Percentiles rank a stretch among this genome's conserved stretches.
These are phyloP conservation scores for Oidium heveae DNA, from an alignment of 2,329 filamentous ascomycete genomes.

Conservation along the genomic window DNA sequence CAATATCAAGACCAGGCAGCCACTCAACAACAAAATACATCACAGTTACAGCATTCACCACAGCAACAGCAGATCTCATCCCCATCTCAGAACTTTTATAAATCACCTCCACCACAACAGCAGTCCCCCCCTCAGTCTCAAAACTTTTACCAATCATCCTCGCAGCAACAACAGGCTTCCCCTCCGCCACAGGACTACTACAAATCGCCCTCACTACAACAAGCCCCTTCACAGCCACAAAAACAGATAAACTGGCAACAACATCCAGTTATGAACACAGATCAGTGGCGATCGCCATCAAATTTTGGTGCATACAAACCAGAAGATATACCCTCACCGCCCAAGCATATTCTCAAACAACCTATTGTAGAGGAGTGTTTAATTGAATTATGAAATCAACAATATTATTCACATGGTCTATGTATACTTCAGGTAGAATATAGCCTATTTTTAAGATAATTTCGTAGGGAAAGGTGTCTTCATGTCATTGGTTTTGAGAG, in stretches of 20 bases:
- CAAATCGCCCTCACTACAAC: constrained; percentile 7
- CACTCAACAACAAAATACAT: constrained; percentile 10
- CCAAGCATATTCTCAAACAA: constrained; percentile 28
- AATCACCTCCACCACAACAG: constrained; percentile 12
- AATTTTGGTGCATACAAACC: constrained; percentile 27
- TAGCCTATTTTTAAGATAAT: too few relatives aligned
- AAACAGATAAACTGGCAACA: constrained; percentile 21
- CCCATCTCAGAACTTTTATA: constrained; percentile 9
- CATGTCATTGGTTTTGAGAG: too few relatives aligned
- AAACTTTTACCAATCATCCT: constrained; percentile 9
- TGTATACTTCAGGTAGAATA: too few relatives aligned
- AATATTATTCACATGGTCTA: too few relatives aligned
- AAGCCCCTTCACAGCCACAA: constrained; percentile 4
- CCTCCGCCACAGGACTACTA: constrained; percentile 7
- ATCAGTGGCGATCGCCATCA: constrained; percentile 15
- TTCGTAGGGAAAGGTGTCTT: too few relatives aligned
- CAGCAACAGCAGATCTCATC: constrained; percentile 10
- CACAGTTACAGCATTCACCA: constrained; percentile 16
- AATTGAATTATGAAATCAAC: constrained; percentile 39
- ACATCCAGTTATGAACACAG: constrained; percentile 17
- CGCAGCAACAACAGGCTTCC: constrained; percentile 8
- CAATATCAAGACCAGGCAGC: constrained; percentile 16
- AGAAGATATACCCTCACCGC: constrained; percentile 38
- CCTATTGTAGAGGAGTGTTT: constrained; percentile 46
- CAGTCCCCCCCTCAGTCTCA: constrained; percentile 4